Percentiles rank a stretch among this genome's conserved stretches.
Conservation (phyloP, 371 early-diverging fungal genomes). For the Rhizopus delemar region DNA sequence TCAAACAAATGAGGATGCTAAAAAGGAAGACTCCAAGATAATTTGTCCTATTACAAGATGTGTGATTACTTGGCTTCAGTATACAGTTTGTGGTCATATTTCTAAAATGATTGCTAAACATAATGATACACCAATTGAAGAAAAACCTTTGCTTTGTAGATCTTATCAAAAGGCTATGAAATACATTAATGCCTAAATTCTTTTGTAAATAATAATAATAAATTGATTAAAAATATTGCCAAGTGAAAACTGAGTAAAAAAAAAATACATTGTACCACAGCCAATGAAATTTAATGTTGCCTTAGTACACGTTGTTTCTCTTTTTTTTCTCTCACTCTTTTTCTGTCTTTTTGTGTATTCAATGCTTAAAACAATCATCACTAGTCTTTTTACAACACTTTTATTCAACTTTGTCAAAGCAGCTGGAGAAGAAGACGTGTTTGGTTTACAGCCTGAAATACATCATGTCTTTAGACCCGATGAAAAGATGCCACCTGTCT, state of each 20-base stretch:
- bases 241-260: too few relatives aligned
- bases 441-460: conserved; percentile 63
- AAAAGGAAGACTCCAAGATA: not conserved
- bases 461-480: conserved; percentile 66
- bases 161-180: conserved; percentile 10
- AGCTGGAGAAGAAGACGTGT: conserved; percentile 52
- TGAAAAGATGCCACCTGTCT: conserved; percentile 61
- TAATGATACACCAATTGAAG: not conserved
- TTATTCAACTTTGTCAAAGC: conserved; percentile 21
- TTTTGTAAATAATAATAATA: not conserved
- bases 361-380: conserved; percentile 4
- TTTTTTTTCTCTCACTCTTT: conserved; percentile 5
- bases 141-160: conserved; percentile 9
- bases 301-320: not conserved
- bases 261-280: not conserved
- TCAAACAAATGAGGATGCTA: not conserved
- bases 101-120: not conserved
- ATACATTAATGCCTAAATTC: conserved; percentile 17
- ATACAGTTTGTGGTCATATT: not conserved
- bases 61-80: not conserved
- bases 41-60: not conserved
- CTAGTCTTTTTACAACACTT: conserved; percentile 4
- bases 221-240: not conserved
- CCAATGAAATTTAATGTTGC: conserved; percentile 1
- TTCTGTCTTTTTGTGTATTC: too few relatives aligned